Percentiles rank a stretch among this genome's conserved stretches.
These are phyloP conservation scores for Fusarium domesticum DNA, from an alignment of 2,329 filamentous ascomycete species.

Conservation along the genomic window DNA sequence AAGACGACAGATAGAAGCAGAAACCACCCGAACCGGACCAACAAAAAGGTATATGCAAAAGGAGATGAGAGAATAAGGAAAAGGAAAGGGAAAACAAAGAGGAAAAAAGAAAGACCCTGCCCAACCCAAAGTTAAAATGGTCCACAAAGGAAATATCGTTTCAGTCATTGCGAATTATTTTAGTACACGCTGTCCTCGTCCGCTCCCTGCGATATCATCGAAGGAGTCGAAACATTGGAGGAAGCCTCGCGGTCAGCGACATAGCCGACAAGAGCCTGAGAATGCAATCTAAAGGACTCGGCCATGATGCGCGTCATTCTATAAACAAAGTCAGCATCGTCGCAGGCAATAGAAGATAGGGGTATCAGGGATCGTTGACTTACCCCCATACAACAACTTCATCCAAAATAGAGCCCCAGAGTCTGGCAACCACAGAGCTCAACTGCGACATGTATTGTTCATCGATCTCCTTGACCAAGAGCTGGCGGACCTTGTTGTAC, in stretches of 20 bases:
- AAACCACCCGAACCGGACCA: conserved; percentile 19
- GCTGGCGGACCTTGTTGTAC: conserved; percentile 87
- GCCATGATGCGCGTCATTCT: conserved; percentile 95
- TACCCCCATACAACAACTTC: conserved; percentile 99
- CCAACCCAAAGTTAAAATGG: conserved; percentile 14
- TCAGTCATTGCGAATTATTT: conserved; percentile 47
- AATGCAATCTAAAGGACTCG: conserved; percentile 95
- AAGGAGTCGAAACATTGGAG: conserved; percentile 66
- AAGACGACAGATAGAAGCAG: conserved; percentile 26
- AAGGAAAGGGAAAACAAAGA: too few species aligned
- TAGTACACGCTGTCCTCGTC: conserved; percentile 72
- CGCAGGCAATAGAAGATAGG: not conserved
- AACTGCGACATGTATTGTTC: conserved; percentile 78
- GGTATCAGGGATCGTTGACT: conserved; percentile 44
- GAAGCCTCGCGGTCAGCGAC: conserved; percentile 77
- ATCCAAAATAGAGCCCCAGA: conserved; percentile 98
- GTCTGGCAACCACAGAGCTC: conserved; percentile 89
- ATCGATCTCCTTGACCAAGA: conserved; percentile 88
- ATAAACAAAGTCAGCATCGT: conserved; percentile 21
- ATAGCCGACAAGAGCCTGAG: conserved; percentile 90
- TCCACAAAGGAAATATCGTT: conserved; percentile 49
- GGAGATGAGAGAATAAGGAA: conserved; percentile 11
- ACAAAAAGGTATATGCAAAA: conserved; percentile 35
- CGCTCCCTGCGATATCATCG: conserved; percentile 68
- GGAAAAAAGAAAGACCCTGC: conserved; percentile 21